Conservation (phyloP, 1,284 basidiomycete genomes). For the Trichosporon inkin region DNA sequence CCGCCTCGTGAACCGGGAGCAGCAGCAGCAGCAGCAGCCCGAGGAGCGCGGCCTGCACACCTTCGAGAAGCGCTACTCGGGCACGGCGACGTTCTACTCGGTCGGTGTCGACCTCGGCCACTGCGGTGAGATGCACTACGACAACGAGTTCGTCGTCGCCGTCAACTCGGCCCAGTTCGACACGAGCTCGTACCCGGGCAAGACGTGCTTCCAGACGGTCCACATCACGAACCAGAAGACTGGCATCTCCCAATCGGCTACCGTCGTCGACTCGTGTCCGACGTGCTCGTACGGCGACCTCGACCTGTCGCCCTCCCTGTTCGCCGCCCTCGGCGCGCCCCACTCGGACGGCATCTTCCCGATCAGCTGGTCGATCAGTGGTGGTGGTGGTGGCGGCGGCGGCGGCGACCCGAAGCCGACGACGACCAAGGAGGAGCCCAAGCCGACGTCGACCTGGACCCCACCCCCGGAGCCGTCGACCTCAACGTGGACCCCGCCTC, state of each 20-base stretch:
- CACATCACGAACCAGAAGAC: slow-evolving; percentile 65
- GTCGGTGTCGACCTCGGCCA: slow-evolving; percentile 8
- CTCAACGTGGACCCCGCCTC: neutral
- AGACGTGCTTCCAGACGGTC: slow-evolving; percentile 61
- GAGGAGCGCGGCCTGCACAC: slow-evolving; percentile 4
- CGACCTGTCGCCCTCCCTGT: slow-evolving; percentile 72
- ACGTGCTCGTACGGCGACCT: slow-evolving; percentile 58
- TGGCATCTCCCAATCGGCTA: slow-evolving; percentile 53
- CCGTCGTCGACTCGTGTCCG: slow-evolving; percentile 61
- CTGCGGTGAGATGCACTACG: slow-evolving; percentile 8
- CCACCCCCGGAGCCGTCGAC: neutral
- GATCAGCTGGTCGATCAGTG: slow-evolving; percentile 58
- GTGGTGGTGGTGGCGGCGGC: slow-evolving; percentile 42
- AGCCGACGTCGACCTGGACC: slow-evolving; percentile 1
- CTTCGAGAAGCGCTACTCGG: slow-evolving; percentile 4
- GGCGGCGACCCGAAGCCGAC: slow-evolving; percentile 7
- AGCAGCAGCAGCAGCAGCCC: neutral
- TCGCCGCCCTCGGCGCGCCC: slow-evolving; percentile 52
- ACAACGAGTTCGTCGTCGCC: slow-evolving; percentile 46
- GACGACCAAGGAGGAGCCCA: slow-evolving; percentile 8
- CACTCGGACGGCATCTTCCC: slow-evolving; percentile 56
- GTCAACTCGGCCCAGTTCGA: slow-evolving; percentile 45
- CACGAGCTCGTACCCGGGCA: slow-evolving; percentile 61
- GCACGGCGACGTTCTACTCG: slow-evolving; percentile 3
- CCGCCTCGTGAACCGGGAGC: too few species aligned